Conservation (phyloP, 371 early-diverging fungal species). For the Saksenaea vasiformis region DNA sequence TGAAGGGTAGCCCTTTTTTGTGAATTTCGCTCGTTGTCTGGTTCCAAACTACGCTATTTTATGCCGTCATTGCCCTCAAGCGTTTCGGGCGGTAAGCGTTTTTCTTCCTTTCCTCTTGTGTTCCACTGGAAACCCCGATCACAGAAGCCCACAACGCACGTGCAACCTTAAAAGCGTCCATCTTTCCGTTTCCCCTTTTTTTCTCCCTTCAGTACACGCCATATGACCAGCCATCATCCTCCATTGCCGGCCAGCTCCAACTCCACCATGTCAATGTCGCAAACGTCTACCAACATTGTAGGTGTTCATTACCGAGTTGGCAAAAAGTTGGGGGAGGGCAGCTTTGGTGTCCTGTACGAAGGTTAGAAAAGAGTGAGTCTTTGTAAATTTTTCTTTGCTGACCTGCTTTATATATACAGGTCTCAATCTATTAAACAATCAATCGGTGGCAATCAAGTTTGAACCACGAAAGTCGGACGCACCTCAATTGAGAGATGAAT, state of each 20-base stretch:
- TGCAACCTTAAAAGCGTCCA: conserved; percentile 5
- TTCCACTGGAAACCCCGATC: conserved; percentile 46
- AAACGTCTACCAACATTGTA: conserved; percentile 53
- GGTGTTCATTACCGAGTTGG: conserved; percentile 93
- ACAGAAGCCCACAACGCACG: conserved; percentile 42
- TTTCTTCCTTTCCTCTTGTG: neutral
- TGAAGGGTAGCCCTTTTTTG: neutral
- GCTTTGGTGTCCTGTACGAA: conserved; percentile 95
- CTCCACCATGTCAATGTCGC: conserved; percentile 3
- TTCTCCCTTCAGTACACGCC: conserved; percentile 2
- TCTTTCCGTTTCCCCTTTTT: neutral
- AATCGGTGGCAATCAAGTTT: conserved; percentile 91
- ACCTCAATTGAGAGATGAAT: conserved; percentile 92
- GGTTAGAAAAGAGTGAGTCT: conserved; percentile 55
- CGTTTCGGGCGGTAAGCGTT: neutral
- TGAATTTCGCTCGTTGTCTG: neutral
- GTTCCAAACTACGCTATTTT: neutral
- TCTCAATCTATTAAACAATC: conserved; percentile 76
- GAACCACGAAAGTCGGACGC: conserved; percentile 93
- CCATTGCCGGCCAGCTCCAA: conserved; percentile 5
- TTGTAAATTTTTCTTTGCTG: conserved; percentile 2
- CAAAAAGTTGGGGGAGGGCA: conserved; percentile 92
- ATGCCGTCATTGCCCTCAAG: neutral
- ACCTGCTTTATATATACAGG: conserved; percentile 35
- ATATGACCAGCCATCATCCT: conserved; percentile 4